These are phyloP conservation scores for Acrodontium crateriforme DNA, from an alignment of 2,329 filamentous ascomycete species.

Conservation along the genomic window DNA sequence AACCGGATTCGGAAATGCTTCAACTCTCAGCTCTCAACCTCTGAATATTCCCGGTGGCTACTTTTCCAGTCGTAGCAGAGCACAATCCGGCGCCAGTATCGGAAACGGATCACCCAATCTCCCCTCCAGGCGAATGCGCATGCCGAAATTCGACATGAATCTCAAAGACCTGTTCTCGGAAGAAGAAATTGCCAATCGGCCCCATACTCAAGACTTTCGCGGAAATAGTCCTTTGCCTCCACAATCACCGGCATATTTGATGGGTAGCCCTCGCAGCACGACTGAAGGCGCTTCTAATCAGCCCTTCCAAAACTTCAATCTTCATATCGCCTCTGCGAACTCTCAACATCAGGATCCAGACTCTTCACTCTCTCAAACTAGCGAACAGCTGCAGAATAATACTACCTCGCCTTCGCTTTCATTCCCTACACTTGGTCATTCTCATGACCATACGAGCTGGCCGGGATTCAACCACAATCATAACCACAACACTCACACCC, in stretches of 20 bases:
- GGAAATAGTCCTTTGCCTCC: not conserved
- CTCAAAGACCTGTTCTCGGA: slow-evolving; percentile 38
- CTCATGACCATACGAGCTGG: not conserved
- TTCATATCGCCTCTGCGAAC: slow-evolving; percentile 2
- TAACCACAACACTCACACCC: no score
- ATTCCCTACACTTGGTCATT: not conserved
- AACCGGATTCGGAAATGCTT: slow-evolving; percentile 48
- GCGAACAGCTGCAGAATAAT: no score
- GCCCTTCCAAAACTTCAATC: slow-evolving; percentile 8
- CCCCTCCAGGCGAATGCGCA: slow-evolving; percentile 3
- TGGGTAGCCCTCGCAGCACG: not conserved
- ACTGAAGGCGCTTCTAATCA: slow-evolving; percentile 6
- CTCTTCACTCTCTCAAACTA: no score
- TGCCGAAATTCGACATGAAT: slow-evolving; percentile 46
- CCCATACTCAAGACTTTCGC: no score
- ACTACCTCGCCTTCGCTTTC: not conserved
- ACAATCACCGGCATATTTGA: not conserved
- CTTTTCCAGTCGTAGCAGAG: not conserved
- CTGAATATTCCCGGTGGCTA: slow-evolving; percentile 17
- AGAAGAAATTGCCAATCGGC: slow-evolving; percentile 23
- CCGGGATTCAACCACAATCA: no score
- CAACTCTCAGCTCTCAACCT: slow-evolving; percentile 16
- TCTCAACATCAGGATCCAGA: not conserved
- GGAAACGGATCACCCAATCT: not conserved
- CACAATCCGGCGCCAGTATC: slow-evolving; percentile 4